Evolutionary conservation across 2,329 filamentous ascomycete genomes (phyloP).

Genomic region (Penicillium palitans): DNA sequence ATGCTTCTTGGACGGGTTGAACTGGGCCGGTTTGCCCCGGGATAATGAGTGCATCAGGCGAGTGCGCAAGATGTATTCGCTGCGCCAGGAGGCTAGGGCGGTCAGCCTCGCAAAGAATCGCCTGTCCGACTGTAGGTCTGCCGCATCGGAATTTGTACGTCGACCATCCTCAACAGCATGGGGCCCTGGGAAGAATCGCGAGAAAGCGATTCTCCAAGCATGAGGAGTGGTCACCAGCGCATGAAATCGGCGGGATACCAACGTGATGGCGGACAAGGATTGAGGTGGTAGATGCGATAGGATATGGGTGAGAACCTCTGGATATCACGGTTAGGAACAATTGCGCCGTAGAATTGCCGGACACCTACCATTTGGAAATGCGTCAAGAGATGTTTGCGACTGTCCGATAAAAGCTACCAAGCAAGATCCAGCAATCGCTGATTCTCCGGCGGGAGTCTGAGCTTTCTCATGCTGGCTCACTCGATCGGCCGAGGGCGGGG

Average conservation of each 20-base stretch:
- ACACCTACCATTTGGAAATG: constrained; percentile 76
- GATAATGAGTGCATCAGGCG: constrained; percentile 76
- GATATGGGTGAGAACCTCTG: constrained; percentile 90
- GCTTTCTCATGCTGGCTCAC: constrained; percentile 58
- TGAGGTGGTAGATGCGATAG: constrained; percentile 85
- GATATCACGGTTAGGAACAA: constrained; percentile 12
- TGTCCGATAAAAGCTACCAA: constrained; percentile 49
- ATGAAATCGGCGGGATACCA: constrained; percentile 87
- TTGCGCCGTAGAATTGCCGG: constrained; percentile 6
- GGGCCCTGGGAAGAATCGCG: constrained; percentile 82
- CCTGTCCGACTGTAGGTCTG: constrained; percentile 67
- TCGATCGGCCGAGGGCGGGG: constrained; percentile 47
- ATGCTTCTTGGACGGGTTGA: constrained; percentile 53
- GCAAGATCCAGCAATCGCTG: constrained; percentile 53
- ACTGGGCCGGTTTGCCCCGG: constrained; percentile 71
- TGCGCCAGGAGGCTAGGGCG: constrained; percentile 85
- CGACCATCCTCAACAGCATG: constrained; percentile 53
- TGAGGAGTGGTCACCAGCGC: constrained; percentile 84
- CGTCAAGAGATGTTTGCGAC: constrained; percentile 52
- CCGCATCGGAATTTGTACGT: constrained; percentile 49
- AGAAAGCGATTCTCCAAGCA: constrained; percentile 90
- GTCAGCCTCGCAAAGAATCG: constrained; percentile 82
- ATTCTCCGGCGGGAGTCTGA: constrained; percentile 25
- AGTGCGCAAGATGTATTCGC: constrained; percentile 88
- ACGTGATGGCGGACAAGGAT: constrained; percentile 76